Evolutionary conservation across 805 yeast species (phyloP).

Genomic region (Wickerhamiella qilinensis): DNA sequence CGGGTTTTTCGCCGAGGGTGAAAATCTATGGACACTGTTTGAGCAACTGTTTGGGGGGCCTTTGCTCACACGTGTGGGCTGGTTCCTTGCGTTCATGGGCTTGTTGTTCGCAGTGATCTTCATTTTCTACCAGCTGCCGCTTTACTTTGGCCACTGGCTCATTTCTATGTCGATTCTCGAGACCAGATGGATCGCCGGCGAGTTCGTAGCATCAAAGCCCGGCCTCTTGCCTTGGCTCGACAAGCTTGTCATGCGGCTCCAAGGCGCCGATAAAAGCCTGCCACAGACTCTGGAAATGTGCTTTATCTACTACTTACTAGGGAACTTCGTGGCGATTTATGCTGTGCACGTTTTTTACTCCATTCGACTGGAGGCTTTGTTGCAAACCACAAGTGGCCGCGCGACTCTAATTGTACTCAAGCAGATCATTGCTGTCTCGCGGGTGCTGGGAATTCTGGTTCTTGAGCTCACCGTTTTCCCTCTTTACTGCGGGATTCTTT

Average conservation of each 20-base stretch:
- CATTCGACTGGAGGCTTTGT: not conserved
- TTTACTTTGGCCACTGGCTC: not conserved
- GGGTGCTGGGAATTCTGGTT: slow-evolving; percentile 58
- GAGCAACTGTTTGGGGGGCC: slow-evolving; percentile 3
- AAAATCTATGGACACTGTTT: slow-evolving; percentile 1
- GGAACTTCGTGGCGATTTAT: not conserved
- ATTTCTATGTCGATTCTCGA: not conserved
- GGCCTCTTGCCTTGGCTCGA: not conserved
- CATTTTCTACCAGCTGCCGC: slow-evolving; percentile 1
- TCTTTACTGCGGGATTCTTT: slow-evolving; percentile 61
- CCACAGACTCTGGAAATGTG: not conserved
- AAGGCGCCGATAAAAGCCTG: not conserved
- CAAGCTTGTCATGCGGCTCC: not conserved
- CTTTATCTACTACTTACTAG: not conserved
- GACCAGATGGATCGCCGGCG: not conserved
- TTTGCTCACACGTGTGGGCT: not conserved
- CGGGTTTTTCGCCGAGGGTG: not conserved
- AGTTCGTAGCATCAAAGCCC: not conserved
- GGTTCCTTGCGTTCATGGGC: not conserved
- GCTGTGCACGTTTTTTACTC: not conserved
- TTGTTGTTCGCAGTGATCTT: not conserved
- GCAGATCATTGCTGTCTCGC: slow-evolving; percentile 32
- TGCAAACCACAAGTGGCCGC: slow-evolving; percentile 2
- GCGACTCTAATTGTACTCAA: slow-evolving; percentile 13
- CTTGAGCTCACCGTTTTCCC: slow-evolving; percentile 81